Evolutionary conservation across 345 rosid species (phyloP).

Genomic region (Boechera stricta): DNA sequence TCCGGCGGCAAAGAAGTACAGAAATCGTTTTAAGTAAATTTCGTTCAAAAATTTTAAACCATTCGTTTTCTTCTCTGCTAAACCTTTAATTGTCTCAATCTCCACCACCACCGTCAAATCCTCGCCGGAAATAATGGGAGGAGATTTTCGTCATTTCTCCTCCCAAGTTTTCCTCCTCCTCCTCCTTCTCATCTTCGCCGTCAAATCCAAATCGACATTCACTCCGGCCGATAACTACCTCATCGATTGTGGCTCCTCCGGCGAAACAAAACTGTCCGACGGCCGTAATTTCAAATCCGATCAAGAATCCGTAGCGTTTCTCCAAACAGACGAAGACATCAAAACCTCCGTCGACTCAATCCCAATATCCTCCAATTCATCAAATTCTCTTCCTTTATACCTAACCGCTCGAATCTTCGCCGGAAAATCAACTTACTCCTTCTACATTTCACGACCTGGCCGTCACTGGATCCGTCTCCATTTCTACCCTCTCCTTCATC

Average conservation of each 20-base stretch:
- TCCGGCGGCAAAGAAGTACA: slow-evolving; percentile 31
- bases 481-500: slow-evolving; percentile 71
- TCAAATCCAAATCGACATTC: slow-evolving; percentile 27
- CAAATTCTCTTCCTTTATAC: slow-evolving; percentile 48
- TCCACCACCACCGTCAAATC: slow-evolving; percentile 19
- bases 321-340: slow-evolving; percentile 61
- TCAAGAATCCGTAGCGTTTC: slow-evolving; percentile 49
- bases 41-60: slow-evolving; percentile 23
- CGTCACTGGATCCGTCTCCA: slow-evolving; percentile 86
- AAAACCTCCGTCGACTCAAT: slow-evolving; percentile 55
- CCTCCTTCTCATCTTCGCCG: slow-evolving; percentile 6
- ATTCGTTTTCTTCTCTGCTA: slow-evolving; percentile 14
- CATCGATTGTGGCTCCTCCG: slow-evolving; percentile 74
- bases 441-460: slow-evolving; percentile 59
- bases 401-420: slow-evolving; percentile 58
- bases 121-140: slow-evolving; percentile 49
- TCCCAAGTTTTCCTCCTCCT: slow-evolving; percentile 41
- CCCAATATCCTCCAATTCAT: slow-evolving; percentile 1
- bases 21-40: slow-evolving; percentile 5
- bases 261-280: slow-evolving; percentile 64
- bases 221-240: slow-evolving; percentile 69
- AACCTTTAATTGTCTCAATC: slow-evolving; percentile 28
- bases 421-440: slow-evolving; percentile 51
- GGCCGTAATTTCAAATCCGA: slow-evolving; percentile 80
- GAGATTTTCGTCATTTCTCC: slow-evolving; percentile 42